A percentile compares a stretch with the other conserved stretches of the same genome.
Conservation (phyloP, 2,329 filamentous ascomycete genomes). For the Aspergillus sp. region DNA sequence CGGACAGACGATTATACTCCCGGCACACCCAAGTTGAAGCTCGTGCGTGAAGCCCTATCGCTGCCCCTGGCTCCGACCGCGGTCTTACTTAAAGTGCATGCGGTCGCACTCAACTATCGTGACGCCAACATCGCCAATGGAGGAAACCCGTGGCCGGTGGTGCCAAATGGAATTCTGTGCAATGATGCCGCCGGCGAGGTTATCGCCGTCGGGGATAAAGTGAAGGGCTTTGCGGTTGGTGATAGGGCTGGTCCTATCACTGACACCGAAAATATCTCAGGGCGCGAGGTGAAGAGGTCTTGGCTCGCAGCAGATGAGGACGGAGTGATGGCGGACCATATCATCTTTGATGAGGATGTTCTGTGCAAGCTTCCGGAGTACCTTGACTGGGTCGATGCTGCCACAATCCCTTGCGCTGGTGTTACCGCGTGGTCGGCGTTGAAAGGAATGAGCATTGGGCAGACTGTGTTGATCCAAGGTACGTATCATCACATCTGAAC, state of each 20-base stretch:
- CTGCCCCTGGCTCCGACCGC: conserved; percentile 29
- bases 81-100: conserved; percentile 23
- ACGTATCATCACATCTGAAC: not conserved
- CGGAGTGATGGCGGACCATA: conserved; percentile 43
- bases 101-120: conserved; percentile 25
- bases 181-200: conserved; percentile 47
- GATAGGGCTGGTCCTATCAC: conserved; percentile 41
- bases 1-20: conserved; percentile 35
- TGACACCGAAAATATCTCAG: conserved; percentile 43
- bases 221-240: conserved; percentile 32
- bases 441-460: conserved; percentile 39
- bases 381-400: conserved; percentile 38
- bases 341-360: conserved; percentile 42
- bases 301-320: conserved; percentile 49
- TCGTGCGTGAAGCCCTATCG: conserved; percentile 34
- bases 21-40: conserved; percentile 33
- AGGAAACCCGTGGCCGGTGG: conserved; percentile 43
- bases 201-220: conserved; percentile 37
- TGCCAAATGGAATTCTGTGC: conserved; percentile 31
- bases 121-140: conserved; percentile 28
- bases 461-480: conserved; percentile 49
- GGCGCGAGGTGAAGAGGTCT: conserved; percentile 35
- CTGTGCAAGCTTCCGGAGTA: conserved; percentile 39
- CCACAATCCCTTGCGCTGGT: conserved; percentile 46
- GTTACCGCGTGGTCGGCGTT: conserved; percentile 48